These are phyloP conservation scores for Purpureocillium takamizusanense DNA, from an alignment of 2,329 filamentous ascomycete genomes.

Conservation along the genomic window DNA sequence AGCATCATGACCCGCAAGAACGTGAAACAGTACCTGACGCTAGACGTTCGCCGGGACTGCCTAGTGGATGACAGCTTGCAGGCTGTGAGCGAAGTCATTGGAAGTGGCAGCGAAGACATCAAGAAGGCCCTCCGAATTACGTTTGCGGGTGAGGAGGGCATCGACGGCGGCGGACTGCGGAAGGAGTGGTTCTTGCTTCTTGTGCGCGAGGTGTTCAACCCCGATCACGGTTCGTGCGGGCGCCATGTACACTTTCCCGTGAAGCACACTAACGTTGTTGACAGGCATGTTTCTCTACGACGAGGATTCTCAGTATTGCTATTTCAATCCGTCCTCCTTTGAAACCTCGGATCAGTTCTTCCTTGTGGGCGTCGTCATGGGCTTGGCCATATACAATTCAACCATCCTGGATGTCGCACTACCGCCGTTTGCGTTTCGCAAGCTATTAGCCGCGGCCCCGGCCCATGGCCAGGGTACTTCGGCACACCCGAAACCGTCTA, in stretches of 20 bases:
- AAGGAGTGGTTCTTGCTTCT: constrained; percentile 94
- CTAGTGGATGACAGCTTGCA: constrained; percentile 82
- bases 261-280: constrained; percentile 5
- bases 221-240: constrained; percentile 62
- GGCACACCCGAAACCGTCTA: constrained; percentile 48
- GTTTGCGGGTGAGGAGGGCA: constrained; percentile 81
- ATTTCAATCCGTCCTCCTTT: constrained; percentile 85
- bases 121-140: constrained; percentile 84
- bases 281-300: constrained; percentile 87
- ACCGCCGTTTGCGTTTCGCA: constrained; percentile 83
- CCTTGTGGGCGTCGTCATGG: constrained; percentile 77
- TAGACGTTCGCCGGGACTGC: constrained; percentile 75
- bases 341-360: constrained; percentile 91
- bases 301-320: constrained; percentile 82
- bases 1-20: constrained; percentile 69
- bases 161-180: constrained; percentile 79
- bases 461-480: constrained; percentile 42
- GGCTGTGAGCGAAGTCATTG: constrained; percentile 76
- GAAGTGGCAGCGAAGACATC: constrained; percentile 71
- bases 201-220: constrained; percentile 83
- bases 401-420: constrained; percentile 85
- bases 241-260: neutral
- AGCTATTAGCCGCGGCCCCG: constrained; percentile 72
- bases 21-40: constrained; percentile 67
- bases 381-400: constrained; percentile 88